A percentile compares a stretch with the other conserved stretches of the same genome.
These are phyloP conservation scores for Rehmannia glutinosa DNA, from an alignment of 257 asterid species.

Conservation along the genomic window DNA sequence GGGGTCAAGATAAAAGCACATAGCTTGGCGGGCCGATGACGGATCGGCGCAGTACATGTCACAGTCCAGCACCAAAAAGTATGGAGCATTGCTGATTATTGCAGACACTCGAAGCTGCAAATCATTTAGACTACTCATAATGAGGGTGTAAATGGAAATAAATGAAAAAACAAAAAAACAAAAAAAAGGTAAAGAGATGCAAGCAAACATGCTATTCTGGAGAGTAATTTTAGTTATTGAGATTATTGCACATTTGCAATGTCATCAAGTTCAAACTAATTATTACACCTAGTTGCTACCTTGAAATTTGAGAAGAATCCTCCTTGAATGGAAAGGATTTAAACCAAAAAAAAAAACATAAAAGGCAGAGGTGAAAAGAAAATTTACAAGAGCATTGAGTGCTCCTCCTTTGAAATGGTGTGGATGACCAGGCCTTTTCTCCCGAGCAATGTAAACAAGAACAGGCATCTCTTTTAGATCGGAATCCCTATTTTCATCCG, in stretches of 20 bases:
- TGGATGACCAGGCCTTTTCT: constrained; percentile 51
- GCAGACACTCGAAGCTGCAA: constrained; percentile 72
- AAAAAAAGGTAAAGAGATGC: too few species aligned
- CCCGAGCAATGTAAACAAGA: constrained; percentile 62
- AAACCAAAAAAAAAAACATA: background rate
- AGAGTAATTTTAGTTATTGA: too few species aligned
- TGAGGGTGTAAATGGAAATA: too few species aligned
- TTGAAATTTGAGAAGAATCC: background rate
- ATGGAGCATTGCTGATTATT: constrained; percentile 64
- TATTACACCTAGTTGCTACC: background rate
- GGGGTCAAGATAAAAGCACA: constrained; percentile 40
- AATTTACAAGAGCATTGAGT: constrained; percentile 50
- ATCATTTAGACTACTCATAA: background rate
- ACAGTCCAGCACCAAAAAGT: constrained; percentile 49
- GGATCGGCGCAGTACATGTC: constrained; percentile 56
- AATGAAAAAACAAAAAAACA: too few species aligned
- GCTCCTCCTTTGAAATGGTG: constrained; percentile 90
- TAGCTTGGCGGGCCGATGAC: constrained; percentile 46
- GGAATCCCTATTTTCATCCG: constrained; percentile 15
- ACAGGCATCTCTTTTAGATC: constrained; percentile 34
- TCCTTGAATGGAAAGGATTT: background rate
- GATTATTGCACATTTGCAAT: background rate
- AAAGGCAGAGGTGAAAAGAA: background rate
- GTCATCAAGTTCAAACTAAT: background rate
- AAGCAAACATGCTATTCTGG: too few species aligned